Base-by-base conservation (phyloP, 768 basidiomycete genomes). In the Phaffia tasmanica region DNA sequence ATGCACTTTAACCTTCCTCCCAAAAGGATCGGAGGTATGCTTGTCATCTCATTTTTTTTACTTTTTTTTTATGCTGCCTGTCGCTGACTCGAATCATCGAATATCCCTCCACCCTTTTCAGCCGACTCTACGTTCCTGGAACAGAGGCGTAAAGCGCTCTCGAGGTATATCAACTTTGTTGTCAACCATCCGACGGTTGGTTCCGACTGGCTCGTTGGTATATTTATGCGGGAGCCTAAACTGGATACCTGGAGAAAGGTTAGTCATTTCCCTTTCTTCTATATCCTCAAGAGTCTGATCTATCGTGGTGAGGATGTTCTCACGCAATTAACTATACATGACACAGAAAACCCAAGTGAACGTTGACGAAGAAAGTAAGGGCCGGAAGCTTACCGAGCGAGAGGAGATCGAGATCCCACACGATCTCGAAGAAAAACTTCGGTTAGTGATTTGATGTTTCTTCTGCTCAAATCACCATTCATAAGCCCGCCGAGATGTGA, bases 381-480 rank as follows among this genome's bases (percentile, higher is more conserved):
- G 73, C 21, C 73, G 75, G 56, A 71, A 70, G 29, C 72, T 78
- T 9, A 72, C 75, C 19, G 69, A 72, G n/a, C 63, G 72, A 3
- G 89, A 94, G 73, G 90, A 95, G 77, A 90, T 93, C 88, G 80
- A 84, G 15, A 90, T 97, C 62, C 94, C 94, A 3, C 85, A 87
- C 67, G 91, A 97, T 76, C 80, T 97, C 9, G 89, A 92, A 69
- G 87, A 92, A 58, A 94, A 93, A 74, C 83, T 97, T 64, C 80
- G 81, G 86, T 87, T 78, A 18, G 74, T 69, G n/a, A n/a, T 11
- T 56, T 25, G 21, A 23, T 32, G 7, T 70, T 25, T 16, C 16
- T 51, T 23, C 42, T 62, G 21, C 7, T 65, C 69, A 11, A 11
- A 42, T 42, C 11, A 42, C 4, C 11, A 11, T 47, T 15, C 56